Evolutionary conservation across 140 eudicot genomes (phyloP).

Genomic region (Eryngium alpinum): DNA sequence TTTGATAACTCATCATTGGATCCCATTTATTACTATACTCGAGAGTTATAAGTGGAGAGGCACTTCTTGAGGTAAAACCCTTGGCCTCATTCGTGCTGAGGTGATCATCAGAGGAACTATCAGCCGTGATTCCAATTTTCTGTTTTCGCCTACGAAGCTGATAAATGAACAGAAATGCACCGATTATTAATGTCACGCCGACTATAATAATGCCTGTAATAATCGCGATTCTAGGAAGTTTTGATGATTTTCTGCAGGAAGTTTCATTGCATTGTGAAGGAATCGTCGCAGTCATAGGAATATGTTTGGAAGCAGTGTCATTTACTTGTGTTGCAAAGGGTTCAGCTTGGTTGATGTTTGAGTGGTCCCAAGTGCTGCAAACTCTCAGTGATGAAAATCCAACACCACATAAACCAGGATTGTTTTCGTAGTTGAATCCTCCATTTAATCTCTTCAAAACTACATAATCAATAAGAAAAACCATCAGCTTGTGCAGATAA

Average conservation of each 20-base stretch:
- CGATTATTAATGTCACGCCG: conserved; percentile 35
- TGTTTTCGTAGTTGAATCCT: conserved; percentile 48
- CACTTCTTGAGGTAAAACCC: conserved; percentile 36
- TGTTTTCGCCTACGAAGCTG: conserved; percentile 55
- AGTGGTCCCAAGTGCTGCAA: conserved; percentile 53
- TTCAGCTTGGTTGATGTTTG: conserved; percentile 36
- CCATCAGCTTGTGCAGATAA: background rate
- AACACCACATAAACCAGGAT: conserved; percentile 55
- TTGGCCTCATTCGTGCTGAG: conserved; percentile 35
- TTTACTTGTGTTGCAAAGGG: conserved; percentile 32
- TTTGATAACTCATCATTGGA: conserved; percentile 33
- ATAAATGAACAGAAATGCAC: conserved; percentile 26
- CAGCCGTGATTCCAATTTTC: conserved; percentile 52
- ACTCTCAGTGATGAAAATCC: conserved; percentile 48
- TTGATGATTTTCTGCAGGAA: conserved; percentile 46
- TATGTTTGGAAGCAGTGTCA: conserved; percentile 15
- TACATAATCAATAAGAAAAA: conserved; percentile 15
- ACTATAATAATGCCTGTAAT: conserved; percentile 40
- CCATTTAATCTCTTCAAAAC: conserved; percentile 50
- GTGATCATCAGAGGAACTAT: conserved; percentile 45
- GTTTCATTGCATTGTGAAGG: conserved; percentile 32
- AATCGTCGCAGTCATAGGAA: conserved; percentile 47
- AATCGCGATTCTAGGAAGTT: conserved; percentile 37
- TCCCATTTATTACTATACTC: conserved; percentile 66
- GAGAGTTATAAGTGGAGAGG: conserved; percentile 45